Percentiles rank a stretch among this genome's conserved stretches.
phyloP scores from a whole-genome alignment of 805 yeast species.

The Pichia manshurica region DNA sequence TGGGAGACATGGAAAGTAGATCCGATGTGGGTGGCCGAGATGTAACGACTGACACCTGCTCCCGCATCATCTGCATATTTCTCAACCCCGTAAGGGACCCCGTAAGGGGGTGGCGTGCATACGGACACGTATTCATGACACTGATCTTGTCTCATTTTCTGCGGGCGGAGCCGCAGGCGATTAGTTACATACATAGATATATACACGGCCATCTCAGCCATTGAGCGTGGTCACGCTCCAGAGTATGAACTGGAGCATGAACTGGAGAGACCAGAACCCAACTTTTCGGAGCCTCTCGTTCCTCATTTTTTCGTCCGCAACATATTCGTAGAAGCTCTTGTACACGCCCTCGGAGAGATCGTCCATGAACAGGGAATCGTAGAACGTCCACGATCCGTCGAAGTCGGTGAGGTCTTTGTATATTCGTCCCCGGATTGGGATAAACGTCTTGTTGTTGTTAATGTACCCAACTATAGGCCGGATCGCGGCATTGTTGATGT shows the following conservation, averaged over 20 bases:
- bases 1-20: too few species aligned
- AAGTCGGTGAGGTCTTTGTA: constrained; percentile 77
- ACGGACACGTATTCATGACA: too few species aligned
- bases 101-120: too few species aligned
- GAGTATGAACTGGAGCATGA: constrained; percentile 72
- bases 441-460: constrained; percentile 81
- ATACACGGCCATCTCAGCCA: too few species aligned
- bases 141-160: too few species aligned
- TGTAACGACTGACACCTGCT: too few species aligned
- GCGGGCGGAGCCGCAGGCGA: too few species aligned
- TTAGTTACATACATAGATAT: too few species aligned
- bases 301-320: constrained; percentile 78
- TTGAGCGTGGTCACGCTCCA: constrained; percentile 67
- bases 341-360: constrained; percentile 86
- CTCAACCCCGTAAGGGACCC: too few species aligned
- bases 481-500: constrained; percentile 84
- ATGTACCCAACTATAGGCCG: constrained; percentile 95
- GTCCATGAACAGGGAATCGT: constrained; percentile 86
- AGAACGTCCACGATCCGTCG: constrained; percentile 94
- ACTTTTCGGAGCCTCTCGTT: constrained; percentile 70
- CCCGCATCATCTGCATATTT: too few species aligned
- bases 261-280: constrained; percentile 89
- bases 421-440: constrained; percentile 79
- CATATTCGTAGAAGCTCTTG: constrained; percentile 83
- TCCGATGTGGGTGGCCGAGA: too few species aligned